Conservation (phyloP, 495 filamentous ascomycete genomes). For the Podospora fimiseda region DNA sequence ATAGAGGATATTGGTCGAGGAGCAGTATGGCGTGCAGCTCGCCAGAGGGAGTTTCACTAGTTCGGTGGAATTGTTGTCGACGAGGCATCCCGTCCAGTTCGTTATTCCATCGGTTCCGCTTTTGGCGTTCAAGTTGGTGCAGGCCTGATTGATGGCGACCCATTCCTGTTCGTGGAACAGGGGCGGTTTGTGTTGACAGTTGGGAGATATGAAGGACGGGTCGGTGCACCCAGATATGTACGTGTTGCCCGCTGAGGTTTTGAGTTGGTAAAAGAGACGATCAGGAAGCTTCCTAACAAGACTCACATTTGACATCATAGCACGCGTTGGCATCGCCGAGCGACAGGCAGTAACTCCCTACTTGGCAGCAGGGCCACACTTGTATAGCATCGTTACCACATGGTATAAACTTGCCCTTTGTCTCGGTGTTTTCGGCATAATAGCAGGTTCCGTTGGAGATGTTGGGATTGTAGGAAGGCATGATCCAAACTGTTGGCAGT, state of each 20-base stretch:
- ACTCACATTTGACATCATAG: constrained; percentile 15
- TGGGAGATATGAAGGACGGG: constrained; percentile 15
- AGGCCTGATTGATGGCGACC: constrained; percentile 20
- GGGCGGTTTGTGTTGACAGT: constrained; percentile 14
- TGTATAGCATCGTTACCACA: constrained; percentile 16
- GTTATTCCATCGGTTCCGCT: not conserved
- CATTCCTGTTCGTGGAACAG: constrained; percentile 17
- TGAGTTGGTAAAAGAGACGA: not conserved
- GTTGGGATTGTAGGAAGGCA: constrained; percentile 13
- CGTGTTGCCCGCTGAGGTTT: constrained; percentile 14
- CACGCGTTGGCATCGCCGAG: constrained; percentile 17
- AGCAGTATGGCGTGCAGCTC: constrained; percentile 18
- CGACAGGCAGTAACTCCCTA: constrained; percentile 14
- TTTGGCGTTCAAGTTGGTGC: constrained; percentile 15
- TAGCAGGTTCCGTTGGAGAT: constrained; percentile 19
- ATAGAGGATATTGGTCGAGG: constrained; percentile 10
- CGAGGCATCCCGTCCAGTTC: constrained; percentile 17
- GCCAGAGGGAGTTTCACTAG: constrained; percentile 18
- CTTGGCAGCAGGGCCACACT: constrained; percentile 16
- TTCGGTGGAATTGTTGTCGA: constrained; percentile 11
- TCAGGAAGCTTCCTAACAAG: not conserved
- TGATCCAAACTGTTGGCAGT: too few relatives aligned
- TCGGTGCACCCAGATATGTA: constrained; percentile 21
- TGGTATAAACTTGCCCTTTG: constrained; percentile 16
- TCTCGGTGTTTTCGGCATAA: constrained; percentile 16